Conservation (phyloP, 768 basidiomycete species). For the Gloeophyllum trabeum region DNA sequence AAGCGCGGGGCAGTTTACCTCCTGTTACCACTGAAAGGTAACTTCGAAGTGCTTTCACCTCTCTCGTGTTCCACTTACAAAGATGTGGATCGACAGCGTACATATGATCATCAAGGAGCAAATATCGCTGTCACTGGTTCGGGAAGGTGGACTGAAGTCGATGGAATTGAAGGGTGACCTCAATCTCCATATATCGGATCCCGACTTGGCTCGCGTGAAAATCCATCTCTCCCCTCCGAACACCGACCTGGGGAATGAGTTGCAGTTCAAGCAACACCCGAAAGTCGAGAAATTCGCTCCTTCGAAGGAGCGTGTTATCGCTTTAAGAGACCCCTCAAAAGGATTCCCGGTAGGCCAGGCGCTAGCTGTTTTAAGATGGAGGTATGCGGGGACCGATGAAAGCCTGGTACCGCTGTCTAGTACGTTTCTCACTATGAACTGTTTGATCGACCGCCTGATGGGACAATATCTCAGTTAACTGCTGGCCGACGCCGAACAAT, state of each 20-base stretch:
- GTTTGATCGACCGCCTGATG: neutral
- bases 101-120: slow-evolving; percentile 82
- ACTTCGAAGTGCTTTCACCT: slow-evolving; percentile 1
- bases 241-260: slow-evolving; percentile 47
- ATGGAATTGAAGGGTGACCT: slow-evolving; percentile 94
- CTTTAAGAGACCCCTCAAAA: slow-evolving; percentile 73
- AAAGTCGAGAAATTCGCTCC: slow-evolving; percentile 81
- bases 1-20: slow-evolving; percentile 55
- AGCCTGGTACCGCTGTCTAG: slow-evolving; percentile 84
- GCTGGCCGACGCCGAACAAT: slow-evolving; percentile 90
- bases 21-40: slow-evolving; percentile 71
- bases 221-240: slow-evolving; percentile 49
- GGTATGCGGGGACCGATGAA: slow-evolving; percentile 86
- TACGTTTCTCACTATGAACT: slow-evolving; percentile 27
- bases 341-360: slow-evolving; percentile 84
- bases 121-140: slow-evolving; percentile 68
- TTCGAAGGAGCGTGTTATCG: slow-evolving; percentile 55
- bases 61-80: too few species aligned
- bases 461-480: slow-evolving; percentile 55
- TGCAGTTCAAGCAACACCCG: slow-evolving; percentile 97
- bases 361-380: slow-evolving; percentile 86
- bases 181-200: slow-evolving; percentile 79
- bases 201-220: slow-evolving; percentile 59
- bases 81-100: too few species aligned
- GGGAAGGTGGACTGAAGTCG: slow-evolving; percentile 83